A percentile compares a stretch with the other conserved stretches of the same genome.
Conservation (phyloP, 805 yeast species). For the Blastobotrys terrestris region DNA sequence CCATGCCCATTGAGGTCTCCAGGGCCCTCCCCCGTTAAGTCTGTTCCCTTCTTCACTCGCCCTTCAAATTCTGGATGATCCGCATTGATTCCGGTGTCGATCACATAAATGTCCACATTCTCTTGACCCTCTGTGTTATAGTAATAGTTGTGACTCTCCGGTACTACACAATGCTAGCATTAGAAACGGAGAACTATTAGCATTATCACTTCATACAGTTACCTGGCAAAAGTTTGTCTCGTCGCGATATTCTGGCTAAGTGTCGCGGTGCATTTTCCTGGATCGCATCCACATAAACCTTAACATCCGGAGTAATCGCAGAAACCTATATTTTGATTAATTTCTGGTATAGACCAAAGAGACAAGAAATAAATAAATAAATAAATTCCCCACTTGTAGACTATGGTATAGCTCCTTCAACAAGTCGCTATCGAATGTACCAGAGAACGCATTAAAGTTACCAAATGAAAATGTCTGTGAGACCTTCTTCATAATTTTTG, state of each 20-base stretch:
- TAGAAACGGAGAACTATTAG: constrained; percentile 50
- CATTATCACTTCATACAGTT: too few species aligned
- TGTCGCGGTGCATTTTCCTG: constrained; percentile 52
- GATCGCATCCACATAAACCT: constrained; percentile 47
- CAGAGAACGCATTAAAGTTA: constrained; percentile 62
- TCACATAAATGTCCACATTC: constrained; percentile 64
- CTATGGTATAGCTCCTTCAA: constrained; percentile 35
- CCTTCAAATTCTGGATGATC: constrained; percentile 41
- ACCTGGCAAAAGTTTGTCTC: constrained; percentile 17
- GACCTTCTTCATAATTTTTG: constrained; percentile 42
- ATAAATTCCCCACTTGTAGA: constrained; percentile 9
- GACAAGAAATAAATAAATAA: too few species aligned
- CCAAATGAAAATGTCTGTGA: constrained; percentile 59
- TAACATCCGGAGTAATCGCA: constrained; percentile 62
- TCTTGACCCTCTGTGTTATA: constrained; percentile 38
- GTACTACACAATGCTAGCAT: too few species aligned
- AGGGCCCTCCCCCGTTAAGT: constrained; percentile 40
- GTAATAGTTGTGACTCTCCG: constrained; percentile 38
- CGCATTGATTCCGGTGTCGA: constrained; percentile 66
- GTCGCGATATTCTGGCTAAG: constrained; percentile 28
- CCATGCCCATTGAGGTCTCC: constrained; percentile 82
- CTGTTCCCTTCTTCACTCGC: constrained; percentile 39
- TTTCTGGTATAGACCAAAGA: too few species aligned
- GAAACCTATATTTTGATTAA: constrained; percentile 46
- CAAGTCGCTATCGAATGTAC: constrained; percentile 47